phyloP scores from a whole-genome alignment of 106 monocot species.

The Iris macrosiphon region DNA sequence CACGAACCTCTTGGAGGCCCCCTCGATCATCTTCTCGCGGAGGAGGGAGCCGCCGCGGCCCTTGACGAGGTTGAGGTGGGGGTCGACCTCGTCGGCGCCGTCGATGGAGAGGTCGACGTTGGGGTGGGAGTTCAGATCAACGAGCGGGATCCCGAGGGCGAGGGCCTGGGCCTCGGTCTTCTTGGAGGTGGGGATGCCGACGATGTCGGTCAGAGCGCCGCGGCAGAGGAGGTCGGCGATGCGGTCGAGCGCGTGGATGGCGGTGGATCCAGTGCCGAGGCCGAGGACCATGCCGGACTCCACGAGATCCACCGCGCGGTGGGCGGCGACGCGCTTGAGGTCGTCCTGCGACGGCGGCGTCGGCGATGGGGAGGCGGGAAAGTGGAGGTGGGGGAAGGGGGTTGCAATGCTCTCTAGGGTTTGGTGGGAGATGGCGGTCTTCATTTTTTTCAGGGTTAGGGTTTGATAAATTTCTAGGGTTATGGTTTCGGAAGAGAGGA shows the following conservation, averaged over 20 bases:
- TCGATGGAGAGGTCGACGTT: slow-evolving; percentile 56
- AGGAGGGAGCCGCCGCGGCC: slow-evolving; percentile 54
- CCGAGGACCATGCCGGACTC: slow-evolving; percentile 52
- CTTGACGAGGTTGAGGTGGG: slow-evolving; percentile 46
- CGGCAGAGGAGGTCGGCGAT: slow-evolving; percentile 35
- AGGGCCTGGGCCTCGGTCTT: slow-evolving; percentile 37
- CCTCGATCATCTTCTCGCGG: slow-evolving; percentile 70
- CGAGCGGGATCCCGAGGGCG: slow-evolving; percentile 37
- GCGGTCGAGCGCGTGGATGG: slow-evolving; percentile 44
- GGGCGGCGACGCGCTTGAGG: slow-evolving; percentile 43
- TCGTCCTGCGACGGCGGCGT: slow-evolving; percentile 30
- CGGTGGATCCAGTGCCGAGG: slow-evolving; percentile 68
- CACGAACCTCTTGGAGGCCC: slow-evolving; percentile 30
- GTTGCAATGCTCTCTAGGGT: neutral
- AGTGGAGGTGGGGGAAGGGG: neutral
- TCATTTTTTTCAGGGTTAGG: neutral
- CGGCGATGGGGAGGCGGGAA: neutral
- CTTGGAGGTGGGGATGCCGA: slow-evolving; percentile 45
- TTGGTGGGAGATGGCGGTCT: slow-evolving; percentile 1
- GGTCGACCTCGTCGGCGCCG: slow-evolving; percentile 68
- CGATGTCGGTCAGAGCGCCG: slow-evolving; percentile 27
- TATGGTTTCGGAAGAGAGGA: slow-evolving; percentile 1
- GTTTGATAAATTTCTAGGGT: no score
- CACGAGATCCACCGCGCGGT: slow-evolving; percentile 43
- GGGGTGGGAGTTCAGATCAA: slow-evolving; percentile 30